A percentile compares a stretch with the other conserved stretches of the same genome.
These are phyloP conservation scores for Groenewaldozyma sp. DNA, from an alignment of 1,139 yeast genomes.

Conservation along the genomic window DNA sequence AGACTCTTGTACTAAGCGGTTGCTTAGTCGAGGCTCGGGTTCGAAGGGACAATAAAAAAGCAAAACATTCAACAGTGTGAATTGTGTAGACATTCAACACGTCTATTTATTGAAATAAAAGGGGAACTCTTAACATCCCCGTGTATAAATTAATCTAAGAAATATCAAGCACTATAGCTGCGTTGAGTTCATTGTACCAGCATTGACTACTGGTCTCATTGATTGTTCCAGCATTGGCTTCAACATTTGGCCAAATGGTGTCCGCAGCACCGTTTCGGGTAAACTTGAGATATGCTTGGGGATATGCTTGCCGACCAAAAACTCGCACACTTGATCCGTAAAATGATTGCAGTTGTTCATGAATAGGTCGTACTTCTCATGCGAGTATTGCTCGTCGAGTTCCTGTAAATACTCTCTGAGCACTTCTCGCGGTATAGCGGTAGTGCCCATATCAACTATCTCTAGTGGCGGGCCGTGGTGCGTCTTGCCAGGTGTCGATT, in stretches of 20 bases:
- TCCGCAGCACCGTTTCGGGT: conserved; percentile 48
- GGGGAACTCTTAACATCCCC: neutral
- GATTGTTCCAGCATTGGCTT: conserved; percentile 29
- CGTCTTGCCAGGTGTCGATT: conserved; percentile 42
- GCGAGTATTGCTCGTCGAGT: conserved; percentile 39
- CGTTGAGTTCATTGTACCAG: conserved; percentile 13
- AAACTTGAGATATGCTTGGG: conserved; percentile 41
- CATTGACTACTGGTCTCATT: conserved; percentile 15
- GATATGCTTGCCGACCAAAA: conserved; percentile 47
- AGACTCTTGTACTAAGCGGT: conserved; percentile 81
- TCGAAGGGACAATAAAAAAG: no score
- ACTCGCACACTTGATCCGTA: conserved; percentile 48
- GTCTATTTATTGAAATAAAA: neutral
- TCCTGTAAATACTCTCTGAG: conserved; percentile 46
- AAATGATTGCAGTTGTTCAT: conserved; percentile 65
- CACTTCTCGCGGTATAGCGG: conserved; percentile 43
- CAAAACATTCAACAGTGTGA: no score
- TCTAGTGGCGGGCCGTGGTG: conserved; percentile 53
- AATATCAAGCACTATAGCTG: neutral
- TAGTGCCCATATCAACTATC: conserved; percentile 46
- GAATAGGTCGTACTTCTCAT: conserved; percentile 47
- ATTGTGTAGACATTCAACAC: conserved; percentile 1
- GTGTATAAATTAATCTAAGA: neutral
- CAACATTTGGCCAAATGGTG: conserved; percentile 52
- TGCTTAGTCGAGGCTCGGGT: no score